Base-by-base conservation (phyloP, 441 rosid species). In the Erodium chrysanthum region DNA sequence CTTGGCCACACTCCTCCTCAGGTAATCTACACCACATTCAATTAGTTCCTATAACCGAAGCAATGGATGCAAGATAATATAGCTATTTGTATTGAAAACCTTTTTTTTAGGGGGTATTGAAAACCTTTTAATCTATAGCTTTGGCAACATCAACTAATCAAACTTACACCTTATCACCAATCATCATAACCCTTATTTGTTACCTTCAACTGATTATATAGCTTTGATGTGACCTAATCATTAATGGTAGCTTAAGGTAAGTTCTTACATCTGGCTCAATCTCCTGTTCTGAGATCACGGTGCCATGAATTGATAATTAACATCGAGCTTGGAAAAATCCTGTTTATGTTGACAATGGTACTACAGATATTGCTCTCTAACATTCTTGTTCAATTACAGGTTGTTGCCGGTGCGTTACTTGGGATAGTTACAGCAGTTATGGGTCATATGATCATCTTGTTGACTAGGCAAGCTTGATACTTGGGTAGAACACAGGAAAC, bases 1-100 rank as follows among this genome's bases (percentile, higher is more conserved):
- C 85, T 87, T 5, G 92, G 92, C 66, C 89, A 85, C 73, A 87
- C 90, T 9, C 89, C 92, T 75, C 81, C 76, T 61, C 97, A 93
- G 87, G 98, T 87, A 67, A 31, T 18, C 46, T 56, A 65, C 10
- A 37, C 22, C 58, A 22, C 14, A 23, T 62, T 58, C 10, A 44
- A 65, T 31, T 37, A 23, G 18, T 6, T 5, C 2, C 20, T 18
- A 20, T 35, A 27, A 62, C 5, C 22, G 27, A 40, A 60, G 56
- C 23, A 66, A 66, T 73, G 5, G 5, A 44, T 44, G 0, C 52
- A 5, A 40, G 9, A 6, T 42, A 42, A 11, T 12, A 42, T 42
- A 1, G 1, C 1, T 37, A 37, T 37, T 52, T 5, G 22, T 52
- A 5, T 17, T 52, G 59, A 17, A 52, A 52, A 17, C 17, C 54